These are phyloP conservation scores for Phoenix dactylifera DNA, from an alignment of 176 grass and related monocot species.

Conservation along the genomic window DNA sequence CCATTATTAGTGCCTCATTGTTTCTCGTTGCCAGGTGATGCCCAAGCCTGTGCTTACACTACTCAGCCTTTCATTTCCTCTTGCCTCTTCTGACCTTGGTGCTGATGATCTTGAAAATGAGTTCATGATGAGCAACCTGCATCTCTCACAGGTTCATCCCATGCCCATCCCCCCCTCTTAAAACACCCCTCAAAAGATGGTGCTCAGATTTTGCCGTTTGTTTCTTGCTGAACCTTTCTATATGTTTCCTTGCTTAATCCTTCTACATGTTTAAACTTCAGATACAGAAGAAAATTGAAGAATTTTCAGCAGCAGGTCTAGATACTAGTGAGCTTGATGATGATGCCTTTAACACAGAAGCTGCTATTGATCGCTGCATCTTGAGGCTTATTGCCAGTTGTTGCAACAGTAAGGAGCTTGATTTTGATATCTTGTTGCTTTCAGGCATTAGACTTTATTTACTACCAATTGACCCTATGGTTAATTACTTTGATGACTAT, in stretches of 20 bases:
- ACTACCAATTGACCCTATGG: too few species aligned
- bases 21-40: constrained; percentile 54
- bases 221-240: background rate
- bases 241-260: constrained; percentile 14
- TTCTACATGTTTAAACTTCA: constrained; percentile 26
- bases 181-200: too few species aligned
- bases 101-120: constrained; percentile 83
- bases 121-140: constrained; percentile 68
- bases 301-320: constrained; percentile 29
- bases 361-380: constrained; percentile 77
- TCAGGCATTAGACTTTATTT: too few species aligned
- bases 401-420: constrained; percentile 56
- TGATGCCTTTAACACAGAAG: constrained; percentile 79
- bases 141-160: constrained; percentile 63
- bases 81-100: constrained; percentile 84
- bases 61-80: constrained; percentile 57
- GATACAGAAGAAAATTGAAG: constrained; percentile 70
- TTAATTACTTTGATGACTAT: background rate
- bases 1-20: background rate
- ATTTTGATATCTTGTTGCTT: too few species aligned
- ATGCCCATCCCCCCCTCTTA: constrained; percentile 6
- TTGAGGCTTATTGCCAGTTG: constrained; percentile 87
- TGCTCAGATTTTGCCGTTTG: too few species aligned
- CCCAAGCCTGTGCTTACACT: constrained; percentile 81
- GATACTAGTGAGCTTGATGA: constrained; percentile 58